A percentile compares a stretch with the other conserved stretches of the same genome.
phyloP scores from a whole-genome alignment of 139 green algal genomes.

The Nannochloris sp. region DNA sequence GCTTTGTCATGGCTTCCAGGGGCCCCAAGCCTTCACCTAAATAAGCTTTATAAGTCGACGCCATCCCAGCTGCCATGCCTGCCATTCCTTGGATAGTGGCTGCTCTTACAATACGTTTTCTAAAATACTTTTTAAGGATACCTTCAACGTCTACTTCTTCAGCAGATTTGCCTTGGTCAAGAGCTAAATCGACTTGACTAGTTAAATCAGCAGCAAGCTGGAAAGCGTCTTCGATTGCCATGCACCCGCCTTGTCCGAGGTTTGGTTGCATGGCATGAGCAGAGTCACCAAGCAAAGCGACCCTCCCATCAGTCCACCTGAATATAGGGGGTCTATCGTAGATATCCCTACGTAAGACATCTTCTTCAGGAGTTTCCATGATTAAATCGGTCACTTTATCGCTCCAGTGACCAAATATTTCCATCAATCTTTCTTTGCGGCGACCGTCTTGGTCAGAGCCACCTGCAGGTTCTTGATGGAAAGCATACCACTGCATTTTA shows the following conservation, averaged over 20 bases:
- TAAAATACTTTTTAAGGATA: constrained; percentile 21
- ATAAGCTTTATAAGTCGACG: constrained; percentile 85
- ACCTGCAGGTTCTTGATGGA: constrained; percentile 83
- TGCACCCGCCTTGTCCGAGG: constrained; percentile 93
- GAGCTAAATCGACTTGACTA: constrained; percentile 6
- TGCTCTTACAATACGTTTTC: constrained; percentile 62
- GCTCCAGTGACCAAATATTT: constrained; percentile 87
- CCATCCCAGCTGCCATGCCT: constrained; percentile 79
- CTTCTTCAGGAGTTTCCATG: constrained; percentile 78
- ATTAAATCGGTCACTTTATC: constrained; percentile 41
- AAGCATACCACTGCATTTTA: constrained; percentile 98
- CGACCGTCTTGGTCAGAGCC: constrained; percentile 41
- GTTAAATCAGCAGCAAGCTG: constrained; percentile 56
- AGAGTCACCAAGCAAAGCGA: constrained; percentile 89
- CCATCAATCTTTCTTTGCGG: constrained; percentile 73
- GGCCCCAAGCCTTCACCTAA: constrained; percentile 80
- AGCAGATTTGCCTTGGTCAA: background rate
- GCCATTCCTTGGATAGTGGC: constrained; percentile 86
- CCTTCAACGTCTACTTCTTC: constrained; percentile 17
- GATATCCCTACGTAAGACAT: constrained; percentile 93
- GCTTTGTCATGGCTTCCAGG: constrained; percentile 46
- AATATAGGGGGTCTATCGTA: constrained; percentile 67
- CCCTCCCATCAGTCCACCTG: constrained; percentile 65
- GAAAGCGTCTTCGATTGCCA: constrained; percentile 88
- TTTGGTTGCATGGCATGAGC: constrained; percentile 96